phyloP scores from a whole-genome alignment of 345 rosid genomes.

The Clausena lansium region DNA sequence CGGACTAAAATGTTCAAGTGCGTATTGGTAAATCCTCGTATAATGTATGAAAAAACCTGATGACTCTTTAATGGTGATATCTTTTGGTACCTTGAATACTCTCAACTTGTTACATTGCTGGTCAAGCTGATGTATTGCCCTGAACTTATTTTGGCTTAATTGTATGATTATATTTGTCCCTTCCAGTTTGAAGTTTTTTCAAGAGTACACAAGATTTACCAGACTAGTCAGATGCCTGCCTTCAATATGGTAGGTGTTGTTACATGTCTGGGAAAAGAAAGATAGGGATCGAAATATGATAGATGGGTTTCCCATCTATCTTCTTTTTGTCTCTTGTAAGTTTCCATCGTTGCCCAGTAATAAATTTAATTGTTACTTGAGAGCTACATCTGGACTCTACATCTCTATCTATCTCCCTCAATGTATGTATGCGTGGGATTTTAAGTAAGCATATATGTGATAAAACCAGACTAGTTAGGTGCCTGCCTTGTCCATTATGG shows the following conservation, averaged over 20 bases:
- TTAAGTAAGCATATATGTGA: neutral
- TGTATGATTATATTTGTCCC: neutral
- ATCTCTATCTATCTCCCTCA: neutral
- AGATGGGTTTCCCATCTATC: conserved; percentile 21
- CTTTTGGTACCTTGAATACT: neutral
- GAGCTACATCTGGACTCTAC: conserved; percentile 29
- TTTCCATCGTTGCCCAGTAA: conserved; percentile 32
- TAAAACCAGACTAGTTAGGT: neutral
- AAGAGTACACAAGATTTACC: neutral
- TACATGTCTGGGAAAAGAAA: conserved; percentile 36
- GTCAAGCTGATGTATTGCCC: neutral
- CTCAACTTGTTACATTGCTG: neutral
- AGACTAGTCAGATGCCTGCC: conserved; percentile 11
- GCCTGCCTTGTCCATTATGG: neutral
- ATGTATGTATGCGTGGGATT: neutral
- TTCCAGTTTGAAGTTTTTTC: neutral
- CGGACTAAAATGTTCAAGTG: no score
- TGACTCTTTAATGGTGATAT: neutral
- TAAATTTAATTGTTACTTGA: conserved; percentile 13
- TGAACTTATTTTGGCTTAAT: neutral
- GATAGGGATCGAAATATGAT: conserved; percentile 18
- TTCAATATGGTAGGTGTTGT: conserved; percentile 23
- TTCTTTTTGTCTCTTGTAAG: conserved; percentile 19
- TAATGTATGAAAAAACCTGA: neutral
- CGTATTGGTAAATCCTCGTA: no score